Base-by-base conservation (phyloP, 2,329 filamentous ascomycete species). In the Cytospora piceicola region DNA sequence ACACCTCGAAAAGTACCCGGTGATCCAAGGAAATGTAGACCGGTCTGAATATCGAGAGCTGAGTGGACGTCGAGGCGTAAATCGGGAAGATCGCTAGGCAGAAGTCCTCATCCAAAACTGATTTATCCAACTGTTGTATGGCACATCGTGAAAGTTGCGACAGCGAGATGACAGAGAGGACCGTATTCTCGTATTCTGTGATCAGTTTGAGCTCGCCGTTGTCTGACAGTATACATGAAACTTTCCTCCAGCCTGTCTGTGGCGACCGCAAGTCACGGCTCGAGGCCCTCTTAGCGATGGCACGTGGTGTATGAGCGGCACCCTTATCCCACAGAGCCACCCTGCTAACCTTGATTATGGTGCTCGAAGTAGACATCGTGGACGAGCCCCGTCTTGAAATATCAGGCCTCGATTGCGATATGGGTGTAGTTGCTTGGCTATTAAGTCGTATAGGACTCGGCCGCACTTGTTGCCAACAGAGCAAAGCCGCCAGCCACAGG, bases 61-160 rank as follows among this genome's bases (percentile, higher is more conserved):
- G 85, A 3, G 87, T 90, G 1, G 92, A 86, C 24, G 87, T 88
- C 12, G 90, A 84, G 0, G 92, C 89, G 77, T 99, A 98, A 69
- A 94, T 94, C 20, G 95, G 94, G 73, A 97, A 97, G 56, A 99
- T 94, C 61, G 92, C 94, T 69, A 99, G 91, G 79, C 94, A 98
- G 74, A 92, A 95, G 67, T 97, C 93, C 75, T 95, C 92, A 69
- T 96, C 93, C 52, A 99, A 79, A 11, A 99, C 94, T 6, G 94
- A 96, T 61, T 88, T 88, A 76, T 98, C 93, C 60, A 99, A 82
- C 71, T 94, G 88, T 76, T 99, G 95, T 61, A 99, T 89, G 11
- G 94, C 93, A 75, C 91, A 95, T 62, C 95, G 87, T 22, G 93
- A 95, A 9, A 99, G 82, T 72, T 97, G 92, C 15, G 93, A 92